Percentiles rank a stretch among this genome's conserved stretches.
Evolutionary conservation across 805 yeast genomes (phyloP).

Genomic region (Kuraishia floccosa): DNA sequence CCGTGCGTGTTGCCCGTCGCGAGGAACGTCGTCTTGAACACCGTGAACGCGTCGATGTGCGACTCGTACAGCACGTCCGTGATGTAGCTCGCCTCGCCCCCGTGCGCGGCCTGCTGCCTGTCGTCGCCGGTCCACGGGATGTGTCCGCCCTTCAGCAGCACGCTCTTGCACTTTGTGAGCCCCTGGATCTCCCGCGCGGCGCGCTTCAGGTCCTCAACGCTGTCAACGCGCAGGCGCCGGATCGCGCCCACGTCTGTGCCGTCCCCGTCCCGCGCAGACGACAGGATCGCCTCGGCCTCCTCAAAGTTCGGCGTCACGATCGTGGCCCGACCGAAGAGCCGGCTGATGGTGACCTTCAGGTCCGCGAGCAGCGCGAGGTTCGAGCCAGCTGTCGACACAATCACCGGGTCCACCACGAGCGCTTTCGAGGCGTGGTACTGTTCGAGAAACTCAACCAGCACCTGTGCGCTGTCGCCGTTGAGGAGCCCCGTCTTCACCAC

Average conservation of each 20-base stretch:
- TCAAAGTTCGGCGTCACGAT: slow-evolving; percentile 67
- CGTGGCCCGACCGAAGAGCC: slow-evolving; percentile 35
- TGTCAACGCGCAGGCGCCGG: slow-evolving; percentile 15
- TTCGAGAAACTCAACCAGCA: slow-evolving; percentile 24
- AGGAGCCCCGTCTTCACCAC: slow-evolving; percentile 77
- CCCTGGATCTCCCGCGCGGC: slow-evolving; percentile 27
- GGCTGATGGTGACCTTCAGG: slow-evolving; percentile 27
- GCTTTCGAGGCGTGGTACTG: slow-evolving; percentile 18
- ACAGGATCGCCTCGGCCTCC: slow-evolving; percentile 43
- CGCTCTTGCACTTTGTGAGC: slow-evolving; percentile 31
- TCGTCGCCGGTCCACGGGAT: slow-evolving; percentile 29
- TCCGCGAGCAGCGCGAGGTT: slow-evolving; percentile 36
- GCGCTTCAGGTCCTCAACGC: slow-evolving; percentile 20
- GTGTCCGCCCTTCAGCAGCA: slow-evolving; percentile 86
- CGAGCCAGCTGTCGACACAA: slow-evolving; percentile 72
- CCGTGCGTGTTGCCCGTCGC: slow-evolving; percentile 63
- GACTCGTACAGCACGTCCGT: slow-evolving; percentile 18
- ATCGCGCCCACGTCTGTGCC: slow-evolving; percentile 58
- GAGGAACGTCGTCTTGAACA: slow-evolving; percentile 35
- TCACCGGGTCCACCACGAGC: slow-evolving; percentile 72
- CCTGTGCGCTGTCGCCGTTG: slow-evolving; percentile 38
- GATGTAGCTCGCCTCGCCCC: slow-evolving; percentile 7
- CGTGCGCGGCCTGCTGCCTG: slow-evolving; percentile 6
- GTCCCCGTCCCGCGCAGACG: slow-evolving; percentile 68
- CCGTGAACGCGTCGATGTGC: slow-evolving; percentile 19